Evolutionary conservation across 352 stramenopile genomes (phyloP), one percentile per base, ranked within the genome.

Genomic region (Halophytophthora batemanensis): DNA sequence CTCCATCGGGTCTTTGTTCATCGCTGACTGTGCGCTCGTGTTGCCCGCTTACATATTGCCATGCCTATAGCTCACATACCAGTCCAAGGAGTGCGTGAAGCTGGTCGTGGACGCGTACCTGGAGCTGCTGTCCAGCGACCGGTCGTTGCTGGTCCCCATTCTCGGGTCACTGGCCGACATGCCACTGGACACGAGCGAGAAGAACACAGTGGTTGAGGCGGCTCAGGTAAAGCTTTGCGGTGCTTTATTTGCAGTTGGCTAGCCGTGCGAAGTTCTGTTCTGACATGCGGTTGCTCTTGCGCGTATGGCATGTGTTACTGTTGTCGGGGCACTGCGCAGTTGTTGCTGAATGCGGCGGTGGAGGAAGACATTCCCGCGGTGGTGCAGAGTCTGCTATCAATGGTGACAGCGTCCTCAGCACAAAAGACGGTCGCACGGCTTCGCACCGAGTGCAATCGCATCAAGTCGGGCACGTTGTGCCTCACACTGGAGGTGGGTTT

Each of bases 291-390:
- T 2, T 12, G 5, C 14, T 21, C 29, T n/a, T 44, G 39, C 22
- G 14, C 12, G 25, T 44, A 22, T 44, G 22, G 2, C 17, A 14
- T 53, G 39, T 47, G n/a, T 41, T 43, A 22, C 10, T 37, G 19
- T 6, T 39, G 29, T n/a, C 43, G 25, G 4, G 25, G 8, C 8
- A 14, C 15, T 23, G 15, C 43, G n/a, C 41, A 90, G 73, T 69
- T 56, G n/a, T 41, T 91, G 46, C 59, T 94, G n/a, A 69, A 84
- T 45, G 82, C 81, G 4, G 80, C 79, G 2, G 80, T 69, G 38
- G 83, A 94, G 40, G 71, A 85, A n/a, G 83, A 94, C 42, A 71
- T 94, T 0, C 83, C 83, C 5, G 72, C 81, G 0, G 78, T 92
- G 10, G 75, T 91, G 8, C 75, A 90, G 44, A 92, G 81, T 33